Evolutionary conservation across 176 grass and related monocot genomes (phyloP).

Genomic region (Poa pratensis): DNA sequence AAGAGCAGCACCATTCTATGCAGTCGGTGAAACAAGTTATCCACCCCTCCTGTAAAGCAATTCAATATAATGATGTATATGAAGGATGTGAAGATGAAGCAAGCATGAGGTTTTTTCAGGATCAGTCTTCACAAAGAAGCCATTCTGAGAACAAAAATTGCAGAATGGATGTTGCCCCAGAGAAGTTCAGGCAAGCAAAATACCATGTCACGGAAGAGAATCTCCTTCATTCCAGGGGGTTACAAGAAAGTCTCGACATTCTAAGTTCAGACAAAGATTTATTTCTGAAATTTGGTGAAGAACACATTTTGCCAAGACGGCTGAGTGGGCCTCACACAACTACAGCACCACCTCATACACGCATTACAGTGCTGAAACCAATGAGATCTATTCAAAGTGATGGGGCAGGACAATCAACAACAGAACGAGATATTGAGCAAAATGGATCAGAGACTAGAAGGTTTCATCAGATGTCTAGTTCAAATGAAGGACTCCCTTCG

Average conservation of each 20-base stretch:
- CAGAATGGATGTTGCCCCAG: constrained; percentile 46
- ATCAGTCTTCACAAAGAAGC: constrained; percentile 42
- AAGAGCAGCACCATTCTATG: constrained; percentile 27
- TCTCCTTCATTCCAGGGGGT: constrained; percentile 52
- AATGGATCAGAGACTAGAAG: constrained; percentile 35
- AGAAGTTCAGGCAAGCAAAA: constrained; percentile 60
- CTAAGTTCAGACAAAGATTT: constrained; percentile 82
- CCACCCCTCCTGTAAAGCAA: constrained; percentile 37
- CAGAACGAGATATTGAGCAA: constrained; percentile 41
- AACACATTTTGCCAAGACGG: constrained; percentile 56
- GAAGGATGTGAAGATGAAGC: constrained; percentile 60
- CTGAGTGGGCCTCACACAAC: constrained; percentile 31
- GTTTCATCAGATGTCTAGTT: constrained; percentile 40
- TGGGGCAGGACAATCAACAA: constrained; percentile 8
- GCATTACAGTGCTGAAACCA: constrained; percentile 83
- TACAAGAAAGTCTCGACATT: constrained; percentile 60
- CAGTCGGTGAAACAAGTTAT: constrained; percentile 41
- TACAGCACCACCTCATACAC: constrained; percentile 49
- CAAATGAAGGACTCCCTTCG: constrained; percentile 52
- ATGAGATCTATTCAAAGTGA: constrained; percentile 47
- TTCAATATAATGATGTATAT: constrained; percentile 60
- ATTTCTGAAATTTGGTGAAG: constrained; percentile 68
- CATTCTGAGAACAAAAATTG: constrained; percentile 42
- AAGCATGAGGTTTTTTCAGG: constrained; percentile 34
- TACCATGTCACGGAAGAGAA: constrained; percentile 47